phyloP scores from a whole-genome alignment of 257 asterid genomes.

The Solanum verrucosum region DNA sequence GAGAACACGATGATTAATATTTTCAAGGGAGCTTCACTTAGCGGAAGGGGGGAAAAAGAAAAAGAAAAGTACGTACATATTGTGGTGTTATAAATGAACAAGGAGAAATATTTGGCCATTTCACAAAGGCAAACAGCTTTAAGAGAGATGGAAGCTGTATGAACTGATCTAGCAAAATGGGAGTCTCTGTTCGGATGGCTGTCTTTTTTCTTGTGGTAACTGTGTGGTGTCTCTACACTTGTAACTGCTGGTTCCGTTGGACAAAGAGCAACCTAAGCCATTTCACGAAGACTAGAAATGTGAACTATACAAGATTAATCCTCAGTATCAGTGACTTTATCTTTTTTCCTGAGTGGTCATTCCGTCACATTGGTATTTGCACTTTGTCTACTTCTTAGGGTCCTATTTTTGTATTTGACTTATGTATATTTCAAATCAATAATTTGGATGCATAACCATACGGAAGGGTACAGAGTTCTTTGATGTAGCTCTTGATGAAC shows the following conservation, averaged over 20 bases:
- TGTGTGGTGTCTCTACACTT: neutral
- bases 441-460: neutral
- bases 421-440: neutral
- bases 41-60: neutral
- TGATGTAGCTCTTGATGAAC: neutral
- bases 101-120: neutral
- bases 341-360: no score
- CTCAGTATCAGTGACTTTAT: neutral
- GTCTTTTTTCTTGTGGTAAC: neutral
- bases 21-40: neutral
- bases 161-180: neutral
- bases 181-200: neutral
- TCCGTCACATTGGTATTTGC: neutral
- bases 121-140: neutral
- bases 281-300: neutral
- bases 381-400: neutral
- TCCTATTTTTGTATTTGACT: neutral
- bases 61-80: neutral
- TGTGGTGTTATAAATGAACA: neutral
- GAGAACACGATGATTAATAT: neutral
- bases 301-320: neutral
- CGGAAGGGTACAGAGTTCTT: neutral
- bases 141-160: neutral
- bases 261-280: neutral
- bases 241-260: neutral